A percentile compares a stretch with the other conserved stretches of the same genome.
Conservation (phyloP, 208 protist genomes). For the Trypanosoma melophagium region DNA sequence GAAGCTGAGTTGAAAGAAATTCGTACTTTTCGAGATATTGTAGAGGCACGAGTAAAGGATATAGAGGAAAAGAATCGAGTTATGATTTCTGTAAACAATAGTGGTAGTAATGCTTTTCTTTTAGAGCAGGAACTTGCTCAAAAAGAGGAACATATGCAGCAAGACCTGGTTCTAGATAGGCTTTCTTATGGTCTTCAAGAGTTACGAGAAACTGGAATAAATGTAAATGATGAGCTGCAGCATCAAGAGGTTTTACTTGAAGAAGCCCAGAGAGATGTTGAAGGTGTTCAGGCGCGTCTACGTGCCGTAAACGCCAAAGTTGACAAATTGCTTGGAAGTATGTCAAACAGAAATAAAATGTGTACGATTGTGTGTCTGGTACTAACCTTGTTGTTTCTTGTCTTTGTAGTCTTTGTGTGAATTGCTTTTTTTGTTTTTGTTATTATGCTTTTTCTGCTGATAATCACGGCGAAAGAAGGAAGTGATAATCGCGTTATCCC, state of each 20-base stretch:
- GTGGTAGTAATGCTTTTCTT: slow-evolving; percentile 47
- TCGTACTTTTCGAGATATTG: slow-evolving; percentile 30
- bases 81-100: neutral
- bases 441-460: slow-evolving; percentile 36
- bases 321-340: slow-evolving; percentile 76
- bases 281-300: slow-evolving; percentile 62
- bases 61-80: neutral
- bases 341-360: slow-evolving; percentile 83
- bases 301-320: slow-evolving; percentile 76
- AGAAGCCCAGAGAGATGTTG: slow-evolving; percentile 63
- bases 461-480: neutral
- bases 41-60: slow-evolving; percentile 17
- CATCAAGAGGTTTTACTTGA: slow-evolving; percentile 68
- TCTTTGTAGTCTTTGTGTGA: slow-evolving; percentile 15
- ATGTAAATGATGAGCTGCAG: slow-evolving; percentile 75
- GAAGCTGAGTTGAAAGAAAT: slow-evolving; percentile 52
- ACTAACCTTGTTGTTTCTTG: slow-evolving; percentile 17
- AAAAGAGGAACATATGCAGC: slow-evolving; percentile 53
- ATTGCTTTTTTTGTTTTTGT: slow-evolving; percentile 30
- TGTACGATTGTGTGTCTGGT: slow-evolving; percentile 55
- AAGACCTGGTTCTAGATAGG: slow-evolving; percentile 78
- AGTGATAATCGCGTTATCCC: too few species aligned
- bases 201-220: slow-evolving; percentile 72
- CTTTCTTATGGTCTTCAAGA: slow-evolving; percentile 76
- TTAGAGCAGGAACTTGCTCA: slow-evolving; percentile 59